A percentile compares a stretch with the other conserved stretches of the same genome.
Conservation (phyloP, 176 grass and related monocot genomes). For the Carex littledalei region DNA sequence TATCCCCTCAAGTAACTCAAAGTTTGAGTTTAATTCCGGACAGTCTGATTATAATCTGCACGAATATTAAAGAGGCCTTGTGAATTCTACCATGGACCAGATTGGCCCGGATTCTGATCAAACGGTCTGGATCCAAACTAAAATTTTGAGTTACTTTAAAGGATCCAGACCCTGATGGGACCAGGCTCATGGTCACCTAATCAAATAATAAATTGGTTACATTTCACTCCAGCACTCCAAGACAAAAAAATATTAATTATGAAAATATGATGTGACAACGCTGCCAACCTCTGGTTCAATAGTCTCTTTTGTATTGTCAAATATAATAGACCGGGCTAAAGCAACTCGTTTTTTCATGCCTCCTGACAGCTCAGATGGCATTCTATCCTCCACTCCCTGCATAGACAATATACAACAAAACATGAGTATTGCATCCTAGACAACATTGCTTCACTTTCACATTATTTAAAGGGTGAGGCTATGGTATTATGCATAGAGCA, state of each 20-base stretch:
- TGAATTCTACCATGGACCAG: no score
- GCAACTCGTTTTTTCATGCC: slow-evolving; percentile 99
- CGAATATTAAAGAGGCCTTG: no score
- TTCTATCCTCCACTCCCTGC: slow-evolving; percentile 79
- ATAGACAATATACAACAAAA: slow-evolving; percentile 21
- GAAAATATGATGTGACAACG: not conserved
- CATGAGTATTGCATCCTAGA: not conserved
- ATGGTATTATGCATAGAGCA: no score
- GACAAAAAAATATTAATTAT: not conserved
- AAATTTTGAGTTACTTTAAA: no score
- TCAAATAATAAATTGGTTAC: not conserved
- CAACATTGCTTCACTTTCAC: not conserved
- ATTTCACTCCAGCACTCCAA: not conserved
- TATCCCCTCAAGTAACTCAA: no score
- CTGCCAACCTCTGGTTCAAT: slow-evolving; percentile 79
- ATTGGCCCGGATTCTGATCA: no score
- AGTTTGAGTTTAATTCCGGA: no score
- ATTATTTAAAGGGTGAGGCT: not conserved
- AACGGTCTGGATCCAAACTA: no score
- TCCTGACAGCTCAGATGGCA: slow-evolving; percentile 92
- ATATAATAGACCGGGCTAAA: slow-evolving; percentile 94
- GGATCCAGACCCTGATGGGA: not conserved
- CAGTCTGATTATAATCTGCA: no score
- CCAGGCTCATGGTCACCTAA: not conserved
- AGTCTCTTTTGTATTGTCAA: slow-evolving; percentile 72